Base-by-base conservation (phyloP, 441 rosid genomes). In the Syzygium syzygioides region DNA sequence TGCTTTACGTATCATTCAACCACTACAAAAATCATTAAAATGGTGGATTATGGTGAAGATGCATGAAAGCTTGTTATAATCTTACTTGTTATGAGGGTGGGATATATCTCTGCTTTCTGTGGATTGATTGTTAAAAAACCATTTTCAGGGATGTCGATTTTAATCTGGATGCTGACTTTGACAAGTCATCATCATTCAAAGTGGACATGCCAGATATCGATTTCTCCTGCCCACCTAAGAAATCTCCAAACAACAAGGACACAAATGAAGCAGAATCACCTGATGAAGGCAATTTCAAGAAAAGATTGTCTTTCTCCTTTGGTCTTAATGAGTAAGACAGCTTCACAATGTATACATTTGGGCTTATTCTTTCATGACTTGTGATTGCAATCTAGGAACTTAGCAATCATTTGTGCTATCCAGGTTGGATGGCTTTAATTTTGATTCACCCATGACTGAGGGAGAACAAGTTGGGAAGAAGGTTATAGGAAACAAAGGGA, bases 191-290 rank as follows among this genome's bases (percentile, higher is more conserved):
- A 90, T 95, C 99, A 45, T 96, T 96, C 93, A 96, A 96, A 92
- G 88, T 94, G 90, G 97, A 97, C 91, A 93, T 95, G 96, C 92
- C 98, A 88, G 99, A 95, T 89, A 93, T 97, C 93, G 98, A 96
- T 91, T 96, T 97, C 93, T 93, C 97, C 84, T 88, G 93, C 90
- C 92, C 97, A 86, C 86, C 95, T 66, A 92, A 92, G 88, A 92
- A 92, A 88, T 80, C 91, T 89, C 87, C 94, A 88, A 95, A 94
- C 89, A 50, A 90, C 57, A 95, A 94, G 92, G 96, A 92, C 60
- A 93, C 88, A 89, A 89, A 93, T 90, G 93, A 93, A 85, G 95
- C 93, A 87, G 96, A 93, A 90, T 88, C 92, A 86, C 85, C 93
- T 28, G 90, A 83, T 13, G 92, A 90, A 91, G 90, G 89, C 94